A percentile compares a stretch with the other conserved stretches of the same genome.
These are phyloP conservation scores for Pseudocercospora vitis DNA, from an alignment of 2,329 filamentous ascomycete genomes.

Conservation along the genomic window DNA sequence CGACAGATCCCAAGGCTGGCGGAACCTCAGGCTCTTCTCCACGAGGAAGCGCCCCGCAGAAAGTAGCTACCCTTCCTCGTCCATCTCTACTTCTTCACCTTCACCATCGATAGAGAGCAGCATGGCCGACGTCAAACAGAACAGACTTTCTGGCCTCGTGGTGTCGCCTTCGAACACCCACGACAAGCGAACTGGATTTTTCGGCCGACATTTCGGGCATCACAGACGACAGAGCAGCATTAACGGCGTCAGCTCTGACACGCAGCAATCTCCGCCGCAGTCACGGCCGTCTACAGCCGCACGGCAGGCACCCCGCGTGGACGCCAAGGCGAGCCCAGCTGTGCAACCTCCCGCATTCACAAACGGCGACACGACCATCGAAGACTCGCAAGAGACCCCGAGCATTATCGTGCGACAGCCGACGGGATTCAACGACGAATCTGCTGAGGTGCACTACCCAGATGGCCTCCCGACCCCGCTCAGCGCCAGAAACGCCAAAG, in stretches of 20 bases:
- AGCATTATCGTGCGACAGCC: conserved; percentile 13
- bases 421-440: conserved; percentile 18
- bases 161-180: conserved; percentile 19
- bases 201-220: conserved; percentile 23
- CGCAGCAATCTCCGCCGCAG: conserved; percentile 9
- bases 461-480: conserved; percentile 22
- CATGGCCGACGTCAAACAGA: conserved; percentile 21
- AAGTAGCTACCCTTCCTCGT: conserved; percentile 16
- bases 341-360: conserved; percentile 9
- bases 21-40: conserved; percentile 11
- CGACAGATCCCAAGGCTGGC: conserved; percentile 15
- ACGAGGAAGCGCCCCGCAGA: conserved; percentile 17
- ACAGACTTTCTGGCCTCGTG: conserved; percentile 19
- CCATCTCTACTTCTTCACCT: conserved; percentile 16
- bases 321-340: conserved; percentile 2
- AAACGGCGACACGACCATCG: conserved; percentile 12
- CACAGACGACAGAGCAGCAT: conserved; percentile 22
- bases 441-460: conserved; percentile 21
- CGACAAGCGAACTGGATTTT: conserved; percentile 26
- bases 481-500: conserved; percentile 24
- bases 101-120: conserved; percentile 19
- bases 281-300: conserved; percentile 16
- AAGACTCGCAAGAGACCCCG: neutral
- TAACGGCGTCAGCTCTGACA: neutral
- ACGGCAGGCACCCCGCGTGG: conserved; percentile 8